Base-by-base conservation (phyloP, 352 stramenopile species). In the Globisporangium parvum region DNA sequence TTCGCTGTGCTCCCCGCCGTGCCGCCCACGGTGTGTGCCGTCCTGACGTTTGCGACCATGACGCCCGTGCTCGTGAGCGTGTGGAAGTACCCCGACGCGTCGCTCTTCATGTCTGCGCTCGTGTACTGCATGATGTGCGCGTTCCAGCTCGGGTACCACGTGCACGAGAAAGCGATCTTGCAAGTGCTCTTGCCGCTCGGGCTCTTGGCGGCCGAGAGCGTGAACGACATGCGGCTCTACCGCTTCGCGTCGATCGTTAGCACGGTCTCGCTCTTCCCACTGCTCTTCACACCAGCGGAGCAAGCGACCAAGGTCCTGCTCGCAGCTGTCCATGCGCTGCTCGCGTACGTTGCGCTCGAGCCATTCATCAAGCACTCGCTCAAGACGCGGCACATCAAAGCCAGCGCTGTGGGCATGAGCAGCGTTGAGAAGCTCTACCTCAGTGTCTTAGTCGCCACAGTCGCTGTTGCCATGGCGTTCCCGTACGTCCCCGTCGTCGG, bases 141-240 rank as follows among this genome's bases (percentile, higher is more conserved):
- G 11, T 99, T 99, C 77, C 87, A 99, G 69, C 65, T 98, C 23
- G 96, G 95, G 21, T 99, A 97, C 66, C 97, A 99, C 74, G 96
- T 99, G n/a, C 97, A 99, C 65, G 97, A 99, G 80, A 99, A 99
- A 72, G 96, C 96, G 10, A 97, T 99, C 48, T 75, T 99, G 9
- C 81, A 92, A 48, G 84, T 91, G n/a, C 79, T 75, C 20, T 59
- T 93, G 9, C 84, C 84, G 0, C 60, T 93, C 21, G 81, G 68
- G 2, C 67, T 96, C 31, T 70, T 93, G 59, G 71, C 80, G 21
- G 70, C 73, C 47, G 78, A 94, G 47, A 90, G 78, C 64, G 83
- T 88, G 33, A 73, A 81, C 37, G 86, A 91, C 55, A 91, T 90
- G 70, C 69, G 80, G n/a, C 62, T 96, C 42, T 94, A 93, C 53